phyloP scores from a whole-genome alignment of 2,329 filamentous ascomycete genomes.

The Thelonectria rubi region DNA sequence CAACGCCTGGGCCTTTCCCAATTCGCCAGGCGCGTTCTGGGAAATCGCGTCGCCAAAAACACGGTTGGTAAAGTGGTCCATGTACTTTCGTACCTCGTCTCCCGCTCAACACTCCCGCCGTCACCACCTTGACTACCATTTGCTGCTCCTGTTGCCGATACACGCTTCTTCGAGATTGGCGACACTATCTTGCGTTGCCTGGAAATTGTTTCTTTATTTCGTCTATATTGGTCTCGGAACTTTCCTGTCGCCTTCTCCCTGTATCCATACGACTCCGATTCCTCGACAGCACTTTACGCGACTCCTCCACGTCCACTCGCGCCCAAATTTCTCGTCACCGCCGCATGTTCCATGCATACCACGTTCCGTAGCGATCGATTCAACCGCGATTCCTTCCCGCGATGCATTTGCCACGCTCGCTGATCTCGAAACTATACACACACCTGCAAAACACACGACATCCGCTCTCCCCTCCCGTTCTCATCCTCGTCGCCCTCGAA shows the following conservation, averaged over 20 bases:
- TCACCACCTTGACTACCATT: not conserved
- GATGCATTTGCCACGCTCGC: slow-evolving; percentile 94
- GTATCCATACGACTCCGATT: not conserved
- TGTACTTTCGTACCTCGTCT: slow-evolving; percentile 23
- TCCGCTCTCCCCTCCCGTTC: slow-evolving; percentile 87
- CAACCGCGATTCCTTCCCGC: slow-evolving; percentile 32
- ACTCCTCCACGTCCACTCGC: slow-evolving; percentile 24
- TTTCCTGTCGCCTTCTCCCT: not conserved
- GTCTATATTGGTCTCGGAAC: slow-evolving; percentile 3
- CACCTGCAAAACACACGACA: slow-evolving; percentile 88
- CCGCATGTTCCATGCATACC: slow-evolving; percentile 41
- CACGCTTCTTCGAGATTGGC: slow-evolving; percentile 12
- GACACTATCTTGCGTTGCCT: slow-evolving; percentile 20
- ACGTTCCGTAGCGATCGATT: slow-evolving; percentile 31
- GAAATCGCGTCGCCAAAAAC: slow-evolving; percentile 44
- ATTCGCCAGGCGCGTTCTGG: slow-evolving; percentile 40
- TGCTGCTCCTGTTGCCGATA: slow-evolving; percentile 8
- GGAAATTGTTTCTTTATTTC: slow-evolving; percentile 9
- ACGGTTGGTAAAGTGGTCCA: slow-evolving; percentile 37
- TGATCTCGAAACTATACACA: slow-evolving; percentile 90
- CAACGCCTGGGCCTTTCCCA: slow-evolving; percentile 12
- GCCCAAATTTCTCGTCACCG: slow-evolving; percentile 26
- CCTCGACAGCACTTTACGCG: slow-evolving; percentile 33
- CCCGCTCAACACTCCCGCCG: slow-evolving; percentile 3
- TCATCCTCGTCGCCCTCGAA: slow-evolving; percentile 92